A percentile compares a stretch with the other conserved stretches of the same genome.
Evolutionary conservation across 495 filamentous ascomycete genomes (phyloP).

Genomic region (Xylaria bambusicola): DNA sequence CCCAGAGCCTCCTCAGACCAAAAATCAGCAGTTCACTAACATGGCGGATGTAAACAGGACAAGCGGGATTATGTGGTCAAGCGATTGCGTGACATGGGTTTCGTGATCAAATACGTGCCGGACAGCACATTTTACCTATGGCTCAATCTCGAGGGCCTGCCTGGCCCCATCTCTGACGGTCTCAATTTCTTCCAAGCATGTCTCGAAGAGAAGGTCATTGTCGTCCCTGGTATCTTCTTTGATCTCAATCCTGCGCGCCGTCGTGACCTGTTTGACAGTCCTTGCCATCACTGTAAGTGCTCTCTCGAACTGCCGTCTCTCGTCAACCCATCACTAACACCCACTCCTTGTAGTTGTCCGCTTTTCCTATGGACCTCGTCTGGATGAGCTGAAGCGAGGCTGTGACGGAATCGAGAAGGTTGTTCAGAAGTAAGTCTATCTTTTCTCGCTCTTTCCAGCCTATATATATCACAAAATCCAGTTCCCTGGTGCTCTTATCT

Average conservation of each 20-base stretch:
- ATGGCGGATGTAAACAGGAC: constrained; percentile 31
- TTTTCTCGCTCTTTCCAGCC: background rate
- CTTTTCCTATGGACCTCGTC: constrained; percentile 85
- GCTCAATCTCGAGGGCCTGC: constrained; percentile 59
- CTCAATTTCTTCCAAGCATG: constrained; percentile 96
- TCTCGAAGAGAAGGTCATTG: constrained; percentile 88
- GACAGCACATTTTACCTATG: constrained; percentile 91
- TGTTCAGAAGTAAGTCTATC: constrained; percentile 58
- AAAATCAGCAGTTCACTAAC: constrained; percentile 9
- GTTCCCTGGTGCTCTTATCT: too few species aligned
- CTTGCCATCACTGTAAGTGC: constrained; percentile 77
- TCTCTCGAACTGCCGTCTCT: background rate
- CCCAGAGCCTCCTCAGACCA: background rate
- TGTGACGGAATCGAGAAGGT: constrained; percentile 89
- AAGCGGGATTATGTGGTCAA: constrained; percentile 88
- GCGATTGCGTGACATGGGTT: constrained; percentile 80
- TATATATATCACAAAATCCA: too few species aligned
- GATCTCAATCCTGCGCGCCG: constrained; percentile 89
- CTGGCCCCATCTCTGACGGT: constrained; percentile 80
- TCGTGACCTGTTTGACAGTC: constrained; percentile 89
- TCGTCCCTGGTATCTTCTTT: constrained; percentile 91
- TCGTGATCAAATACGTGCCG: constrained; percentile 74
- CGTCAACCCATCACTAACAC: constrained; percentile 3
- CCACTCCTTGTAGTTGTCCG: constrained; percentile 59
- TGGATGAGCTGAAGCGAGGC: constrained; percentile 83